Conservation (phyloP, 1,284 basidiomycete species). For the Microstroma glucosiphilum region DNA sequence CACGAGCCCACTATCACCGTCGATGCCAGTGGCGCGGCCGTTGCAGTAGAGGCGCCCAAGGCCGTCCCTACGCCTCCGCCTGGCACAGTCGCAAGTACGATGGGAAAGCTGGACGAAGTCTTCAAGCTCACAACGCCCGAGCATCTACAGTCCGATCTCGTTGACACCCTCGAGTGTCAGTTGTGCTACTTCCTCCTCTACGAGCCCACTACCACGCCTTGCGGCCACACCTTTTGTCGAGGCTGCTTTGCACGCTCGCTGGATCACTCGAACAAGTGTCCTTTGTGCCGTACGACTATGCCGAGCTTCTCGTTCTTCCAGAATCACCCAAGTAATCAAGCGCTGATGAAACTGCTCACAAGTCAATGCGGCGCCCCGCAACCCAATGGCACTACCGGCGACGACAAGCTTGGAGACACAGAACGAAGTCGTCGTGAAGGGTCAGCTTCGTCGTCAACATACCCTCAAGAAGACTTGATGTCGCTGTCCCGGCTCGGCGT, state of each 20-base stretch:
- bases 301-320: slow-evolving; percentile 74
- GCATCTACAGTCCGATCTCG: slow-evolving; percentile 56
- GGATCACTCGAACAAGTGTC: slow-evolving; percentile 75
- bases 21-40: neutral
- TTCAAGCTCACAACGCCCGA: slow-evolving; percentile 6
- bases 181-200: slow-evolving; percentile 79
- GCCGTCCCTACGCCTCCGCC: neutral
- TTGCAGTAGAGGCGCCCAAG: too few species aligned
- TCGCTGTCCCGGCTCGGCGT: slow-evolving; percentile 5
- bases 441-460: neutral
- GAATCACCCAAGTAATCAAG: slow-evolving; percentile 54
- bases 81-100: neutral
- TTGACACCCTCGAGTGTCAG: slow-evolving; percentile 73
- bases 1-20: neutral
- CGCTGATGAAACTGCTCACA: slow-evolving; percentile 31
- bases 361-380: slow-evolving; percentile 11
- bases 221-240: slow-evolving; percentile 89
- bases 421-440: neutral
- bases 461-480: neutral
- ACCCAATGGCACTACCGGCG: neutral
- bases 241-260: slow-evolving; percentile 80
- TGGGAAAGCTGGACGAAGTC: too few species aligned
- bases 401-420: slow-evolving; percentile 1
- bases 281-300: slow-evolving; percentile 72
- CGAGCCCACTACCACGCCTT: slow-evolving; percentile 82